A percentile compares a stretch with the other conserved stretches of the same genome.
These are phyloP conservation scores for Letharia columbiana DNA, from an alignment of 495 filamentous ascomycete species.

Conservation along the genomic window DNA sequence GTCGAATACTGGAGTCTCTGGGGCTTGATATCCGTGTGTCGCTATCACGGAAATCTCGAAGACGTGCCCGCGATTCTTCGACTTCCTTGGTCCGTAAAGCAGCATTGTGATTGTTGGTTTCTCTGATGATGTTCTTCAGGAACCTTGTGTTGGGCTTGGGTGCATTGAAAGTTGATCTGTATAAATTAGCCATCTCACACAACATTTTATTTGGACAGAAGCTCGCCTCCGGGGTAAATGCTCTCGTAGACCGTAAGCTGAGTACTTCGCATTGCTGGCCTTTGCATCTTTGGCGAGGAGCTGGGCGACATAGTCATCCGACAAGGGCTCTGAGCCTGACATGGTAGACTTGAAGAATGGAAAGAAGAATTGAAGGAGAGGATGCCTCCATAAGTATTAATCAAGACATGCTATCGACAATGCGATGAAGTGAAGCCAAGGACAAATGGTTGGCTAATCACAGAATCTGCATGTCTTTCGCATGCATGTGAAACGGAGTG, in stretches of 20 bases:
- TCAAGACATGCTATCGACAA: neutral
- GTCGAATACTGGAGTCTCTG: conserved; percentile 10
- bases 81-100: conserved; percentile 77
- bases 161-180: conserved; percentile 51
- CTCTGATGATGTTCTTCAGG: conserved; percentile 76
- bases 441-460: neutral
- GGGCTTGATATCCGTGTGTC: conserved; percentile 20
- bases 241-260: conserved; percentile 60
- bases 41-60: conserved; percentile 42
- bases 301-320: conserved; percentile 63
- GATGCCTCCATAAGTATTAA: neutral
- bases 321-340: conserved; percentile 28
- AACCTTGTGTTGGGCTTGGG: conserved; percentile 90
- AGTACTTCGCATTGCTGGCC: conserved; percentile 61
- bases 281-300: conserved; percentile 67
- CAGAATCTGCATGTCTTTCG: neutral
- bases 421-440: neutral
- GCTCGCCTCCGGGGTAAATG: conserved; percentile 59
- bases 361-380: neutral
- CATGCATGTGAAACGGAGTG: neutral
- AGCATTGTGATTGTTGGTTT: conserved; percentile 84
- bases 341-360: conserved; percentile 20
- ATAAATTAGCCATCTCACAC: conserved; percentile 6
- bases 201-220: conserved; percentile 7
- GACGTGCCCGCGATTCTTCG: conserved; percentile 49